These are phyloP conservation scores for Phylloporus arenicola DNA, from an alignment of 768 basidiomycete species.

Conservation along the genomic window DNA sequence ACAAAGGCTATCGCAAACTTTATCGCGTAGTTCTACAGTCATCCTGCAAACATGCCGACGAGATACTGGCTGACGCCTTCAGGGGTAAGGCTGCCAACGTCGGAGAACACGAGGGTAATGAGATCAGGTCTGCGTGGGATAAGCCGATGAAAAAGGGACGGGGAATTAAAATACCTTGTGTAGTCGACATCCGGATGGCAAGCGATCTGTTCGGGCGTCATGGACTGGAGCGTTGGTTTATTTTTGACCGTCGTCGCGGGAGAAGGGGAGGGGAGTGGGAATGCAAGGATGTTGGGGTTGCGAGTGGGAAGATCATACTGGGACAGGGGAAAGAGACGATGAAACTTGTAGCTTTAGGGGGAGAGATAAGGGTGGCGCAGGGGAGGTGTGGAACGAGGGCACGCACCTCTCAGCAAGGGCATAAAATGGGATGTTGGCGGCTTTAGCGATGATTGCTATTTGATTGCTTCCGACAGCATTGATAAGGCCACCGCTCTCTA, in stretches of 20 bases:
- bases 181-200: slow-evolving; percentile 90
- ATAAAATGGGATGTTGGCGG: slow-evolving; percentile 93
- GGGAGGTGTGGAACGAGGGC: slow-evolving; percentile 16
- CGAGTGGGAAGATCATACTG: slow-evolving; percentile 86
- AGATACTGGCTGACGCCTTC: slow-evolving; percentile 93
- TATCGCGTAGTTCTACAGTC: slow-evolving; percentile 23
- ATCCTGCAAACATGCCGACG: slow-evolving; percentile 90
- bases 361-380: slow-evolving; percentile 20
- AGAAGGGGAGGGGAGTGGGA: slow-evolving; percentile 40
- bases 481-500: slow-evolving; percentile 89
- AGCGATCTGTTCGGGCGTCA: slow-evolving; percentile 79
- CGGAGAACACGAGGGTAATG: slow-evolving; percentile 90
- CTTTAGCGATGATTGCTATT: slow-evolving; percentile 93
- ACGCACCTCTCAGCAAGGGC: slow-evolving; percentile 83
- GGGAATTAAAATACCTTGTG: slow-evolving; percentile 57
- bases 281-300: slow-evolving; percentile 68
- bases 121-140: slow-evolving; percentile 67
- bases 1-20: slow-evolving; percentile 36
- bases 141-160: slow-evolving; percentile 13
- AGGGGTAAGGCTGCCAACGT: slow-evolving; percentile 88
- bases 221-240: slow-evolving; percentile 24
- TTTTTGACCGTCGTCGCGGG: slow-evolving; percentile 3
- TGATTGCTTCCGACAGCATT: slow-evolving; percentile 95
- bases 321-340: slow-evolving; percentile 89
- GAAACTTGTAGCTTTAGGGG: slow-evolving; percentile 84